Conservation (phyloP, 148 eudicot genomes). For the Spergularia bocconei region DNA sequence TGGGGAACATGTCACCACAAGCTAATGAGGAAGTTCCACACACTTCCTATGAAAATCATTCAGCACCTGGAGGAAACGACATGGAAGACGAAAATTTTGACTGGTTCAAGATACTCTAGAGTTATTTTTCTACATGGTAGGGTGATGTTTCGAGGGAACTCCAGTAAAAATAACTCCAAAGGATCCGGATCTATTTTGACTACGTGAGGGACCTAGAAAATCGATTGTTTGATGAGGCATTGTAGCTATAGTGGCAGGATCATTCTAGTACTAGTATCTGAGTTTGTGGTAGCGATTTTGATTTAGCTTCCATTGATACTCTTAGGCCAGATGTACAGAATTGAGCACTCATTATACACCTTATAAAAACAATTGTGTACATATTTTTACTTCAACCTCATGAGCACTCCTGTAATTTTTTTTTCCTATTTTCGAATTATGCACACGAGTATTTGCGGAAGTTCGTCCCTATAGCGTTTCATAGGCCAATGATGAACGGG, state of each 20-base stretch:
- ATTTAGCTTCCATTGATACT: background rate
- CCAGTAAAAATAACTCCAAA: no score
- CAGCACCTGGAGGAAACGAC: background rate
- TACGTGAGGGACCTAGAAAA: constrained; percentile 27
- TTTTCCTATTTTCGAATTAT: background rate
- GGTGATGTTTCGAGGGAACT: no score
- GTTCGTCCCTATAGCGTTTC: background rate
- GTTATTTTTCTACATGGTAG: no score
- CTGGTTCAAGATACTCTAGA: no score
- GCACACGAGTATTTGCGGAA: background rate
- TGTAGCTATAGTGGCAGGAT: background rate
- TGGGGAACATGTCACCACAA: constrained; percentile 20
- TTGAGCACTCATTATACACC: no score
- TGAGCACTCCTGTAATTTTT: background rate
- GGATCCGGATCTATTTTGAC: constrained; percentile 3
- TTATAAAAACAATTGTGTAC: no score
- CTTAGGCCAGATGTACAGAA: no score
- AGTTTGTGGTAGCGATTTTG: background rate
- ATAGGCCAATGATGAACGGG: background rate
- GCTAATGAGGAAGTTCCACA: background rate
- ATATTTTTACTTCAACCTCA: background rate
- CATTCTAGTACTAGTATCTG: background rate
- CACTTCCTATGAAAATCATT: no score
- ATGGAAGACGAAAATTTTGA: constrained; percentile 9
- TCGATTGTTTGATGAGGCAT: constrained; percentile 2